Base-by-base conservation (phyloP, 2,329 filamentous ascomycete species). In the Neonectria faginata region DNA sequence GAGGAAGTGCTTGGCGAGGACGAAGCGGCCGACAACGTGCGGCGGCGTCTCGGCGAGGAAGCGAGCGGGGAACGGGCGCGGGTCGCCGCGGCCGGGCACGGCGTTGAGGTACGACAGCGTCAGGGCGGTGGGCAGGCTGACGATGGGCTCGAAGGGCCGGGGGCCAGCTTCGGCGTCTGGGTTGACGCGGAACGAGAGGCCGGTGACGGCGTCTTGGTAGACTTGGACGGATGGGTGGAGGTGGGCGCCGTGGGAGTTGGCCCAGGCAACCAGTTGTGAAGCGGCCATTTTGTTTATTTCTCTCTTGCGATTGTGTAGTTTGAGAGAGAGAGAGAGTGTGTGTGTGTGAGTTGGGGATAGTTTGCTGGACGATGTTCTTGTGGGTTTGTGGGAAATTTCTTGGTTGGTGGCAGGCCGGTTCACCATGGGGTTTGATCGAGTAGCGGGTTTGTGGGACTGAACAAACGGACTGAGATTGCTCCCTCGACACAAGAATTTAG, bases 1-100 rank as follows among this genome's bases (percentile, higher is more conserved):
- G 33, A 93, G 80, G 73, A 88, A 89, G 75, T 94, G 88, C 65
- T 89, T 87, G 74, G 92, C 83, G 6, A 94, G 82, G 67, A 92
- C 90, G 77, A 93, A 91, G 4, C 89, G 85, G 9, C 88, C 85
- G 53, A 89, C 78, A 61, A 91, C 86, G 68, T 91, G 86, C 0
- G 88, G 84, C 1, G 85, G 84, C 2, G 84, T 76, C 5, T 73
- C 71, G 1, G 80, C 70, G 51, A 91, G 76, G 68, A 92, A 88
- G 1, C 73, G 73, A 0, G 68, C 53, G 0, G 87, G 84, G 51
- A 91, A 86, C 3, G 65, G 66, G 52, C 55, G 60, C 12, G 58
- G 64, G 2, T 69, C 68, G 3, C 58, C 44, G 11, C 56, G 51
- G 1, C 63, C 60, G 11, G 79, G 71, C 8, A 86, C 72, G 27